Percentiles rank a stretch among this genome's conserved stretches.
phyloP scores from a whole-genome alignment of 73 alveolate genomes.

The Stentor coeruleus region DNA sequence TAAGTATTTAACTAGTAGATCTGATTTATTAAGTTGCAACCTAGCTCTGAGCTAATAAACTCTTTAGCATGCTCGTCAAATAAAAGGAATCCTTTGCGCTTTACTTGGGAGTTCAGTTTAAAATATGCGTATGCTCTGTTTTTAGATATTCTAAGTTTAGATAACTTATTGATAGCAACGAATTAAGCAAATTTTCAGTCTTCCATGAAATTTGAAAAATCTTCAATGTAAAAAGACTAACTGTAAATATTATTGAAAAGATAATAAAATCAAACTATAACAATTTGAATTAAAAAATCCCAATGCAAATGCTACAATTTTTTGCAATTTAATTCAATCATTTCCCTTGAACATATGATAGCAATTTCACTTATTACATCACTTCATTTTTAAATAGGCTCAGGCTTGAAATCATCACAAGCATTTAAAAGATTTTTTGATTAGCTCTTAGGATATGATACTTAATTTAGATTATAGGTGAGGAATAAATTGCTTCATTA shows the following conservation, averaged over 20 bases:
- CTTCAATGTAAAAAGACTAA: background rate
- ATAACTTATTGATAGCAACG: background rate
- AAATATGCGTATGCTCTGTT: background rate
- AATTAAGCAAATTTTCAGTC: conserved; percentile 11
- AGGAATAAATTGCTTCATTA: background rate
- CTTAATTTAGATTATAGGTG: background rate
- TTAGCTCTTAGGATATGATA: background rate
- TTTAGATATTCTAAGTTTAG: background rate
- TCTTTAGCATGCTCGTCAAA: conserved; percentile 77
- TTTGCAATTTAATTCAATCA: background rate
- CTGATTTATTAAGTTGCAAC: conserved; percentile 39
- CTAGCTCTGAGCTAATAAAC: conserved; percentile 60
- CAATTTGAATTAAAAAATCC: background rate
- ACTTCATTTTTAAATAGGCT: background rate
- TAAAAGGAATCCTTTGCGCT: conserved; percentile 32
- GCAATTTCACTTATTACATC: background rate
- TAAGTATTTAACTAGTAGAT: conserved; percentile 17
- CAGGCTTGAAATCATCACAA: background rate
- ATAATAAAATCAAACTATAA: background rate
- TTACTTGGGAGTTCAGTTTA: background rate
- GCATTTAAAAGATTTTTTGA: no score
- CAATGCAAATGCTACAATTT: background rate
- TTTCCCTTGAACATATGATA: background rate
- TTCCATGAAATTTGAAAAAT: background rate
- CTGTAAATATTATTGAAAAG: background rate